Base-by-base conservation (phyloP, 345 rosid genomes). In the Linum tenue region DNA sequence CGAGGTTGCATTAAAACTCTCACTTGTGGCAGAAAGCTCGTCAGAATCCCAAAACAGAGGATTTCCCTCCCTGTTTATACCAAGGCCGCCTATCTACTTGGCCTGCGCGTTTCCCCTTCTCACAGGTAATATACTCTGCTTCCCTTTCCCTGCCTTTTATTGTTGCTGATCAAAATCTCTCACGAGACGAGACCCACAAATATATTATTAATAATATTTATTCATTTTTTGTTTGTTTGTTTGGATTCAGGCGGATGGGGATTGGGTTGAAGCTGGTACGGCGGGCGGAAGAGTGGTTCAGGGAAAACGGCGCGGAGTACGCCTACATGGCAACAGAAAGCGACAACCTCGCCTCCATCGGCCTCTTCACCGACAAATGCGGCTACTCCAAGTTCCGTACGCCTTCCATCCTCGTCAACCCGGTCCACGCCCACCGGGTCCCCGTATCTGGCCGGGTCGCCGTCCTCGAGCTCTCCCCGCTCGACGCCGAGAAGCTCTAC, bases 341-440 rank as follows among this genome's bases (percentile, higher is more conserved):
- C 82, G 96, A 91, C 82, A 95, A 95, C 81, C 59, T 60, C 66
- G 88, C 99, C 58, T 95, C 97, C 50, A 85, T 95, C 64, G 82
- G 77, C 60, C 89, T 95, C 55, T 95, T 95, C 82, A 89, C 91
- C 79, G 77, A 70, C 68, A 91, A 91, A 83, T 88, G 91, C 67
- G 97, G 97, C 12, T 95, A 95, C 76, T 73, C 91, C 59, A 84
- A 78, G 76, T 85, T 87, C 88, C 99, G 99, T 12, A 91, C 97
- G 2, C 97, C 97, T 0, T 75, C 85, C 14, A 72, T 91, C 69
- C 77, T 94, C 51, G 96, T 94, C 76, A 87, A 94, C 78, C 99
- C 99, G 4, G 96, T 91, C 7, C 86, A 79, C 56, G 96, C 95
- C 64, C 97, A 91, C 79, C 86, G 86, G 38, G 64, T 80, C 64